Evolutionary conservation across 169 alveolate species (phyloP).

Genomic region (Plasmodium gallinaceum): DNA sequence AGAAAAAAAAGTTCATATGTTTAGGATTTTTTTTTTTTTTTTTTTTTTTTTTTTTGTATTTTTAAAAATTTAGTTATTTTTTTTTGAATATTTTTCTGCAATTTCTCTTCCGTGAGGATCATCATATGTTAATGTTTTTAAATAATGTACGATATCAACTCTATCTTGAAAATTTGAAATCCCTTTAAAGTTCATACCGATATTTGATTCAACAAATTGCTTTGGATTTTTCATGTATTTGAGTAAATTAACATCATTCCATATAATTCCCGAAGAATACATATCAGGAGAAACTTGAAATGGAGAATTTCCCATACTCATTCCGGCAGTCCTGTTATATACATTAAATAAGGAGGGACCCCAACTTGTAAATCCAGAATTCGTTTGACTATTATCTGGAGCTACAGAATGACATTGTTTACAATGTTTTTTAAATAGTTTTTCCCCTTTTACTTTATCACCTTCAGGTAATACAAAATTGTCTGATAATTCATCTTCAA

Average conservation of each 20-base stretch:
- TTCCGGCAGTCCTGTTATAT: slow-evolving; percentile 87
- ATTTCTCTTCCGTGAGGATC: slow-evolving; percentile 82
- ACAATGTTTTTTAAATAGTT: slow-evolving; percentile 88
- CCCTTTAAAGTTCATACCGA: slow-evolving; percentile 88
- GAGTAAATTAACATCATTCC: slow-evolving; percentile 89
- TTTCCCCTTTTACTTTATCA: slow-evolving; percentile 85
- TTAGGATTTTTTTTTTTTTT: too few species aligned
- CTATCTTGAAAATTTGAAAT: slow-evolving; percentile 87
- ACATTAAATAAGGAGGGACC: slow-evolving; percentile 90
- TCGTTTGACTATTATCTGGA: slow-evolving; percentile 87
- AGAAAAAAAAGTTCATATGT: not conserved
- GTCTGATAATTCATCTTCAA: slow-evolving; percentile 77
- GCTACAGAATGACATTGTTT: slow-evolving; percentile 90
- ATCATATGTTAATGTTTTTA: slow-evolving; percentile 84
- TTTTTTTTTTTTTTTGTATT: too few species aligned
- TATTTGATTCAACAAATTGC: slow-evolving; percentile 79
- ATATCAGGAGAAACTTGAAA: slow-evolving; percentile 83
- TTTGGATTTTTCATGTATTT: slow-evolving; percentile 88
- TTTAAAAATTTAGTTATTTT: not conserved
- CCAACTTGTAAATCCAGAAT: slow-evolving; percentile 84
- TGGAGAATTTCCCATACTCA: slow-evolving; percentile 78
- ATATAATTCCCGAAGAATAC: slow-evolving; percentile 83
- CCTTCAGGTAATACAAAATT: slow-evolving; percentile 87
- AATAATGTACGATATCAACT: slow-evolving; percentile 87
- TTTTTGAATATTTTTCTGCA: slow-evolving; percentile 76